These are phyloP conservation scores for Stephania japonica DNA, from an alignment of 164 flowering plant species.

Conservation along the genomic window DNA sequence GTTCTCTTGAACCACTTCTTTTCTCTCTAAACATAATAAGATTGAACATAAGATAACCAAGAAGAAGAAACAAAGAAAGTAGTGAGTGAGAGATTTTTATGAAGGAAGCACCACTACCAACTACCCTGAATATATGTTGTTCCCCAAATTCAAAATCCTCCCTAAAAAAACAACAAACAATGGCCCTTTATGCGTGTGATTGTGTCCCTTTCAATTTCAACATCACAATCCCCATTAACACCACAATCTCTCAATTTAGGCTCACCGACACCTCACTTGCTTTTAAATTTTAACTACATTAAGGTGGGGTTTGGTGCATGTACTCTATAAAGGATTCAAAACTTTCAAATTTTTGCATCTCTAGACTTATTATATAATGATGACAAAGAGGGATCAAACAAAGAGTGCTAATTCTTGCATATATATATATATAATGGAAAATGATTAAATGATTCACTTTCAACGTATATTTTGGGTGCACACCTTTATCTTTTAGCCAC, in stretches of 20 bases:
- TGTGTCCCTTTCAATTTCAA: not conserved
- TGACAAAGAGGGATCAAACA: no score
- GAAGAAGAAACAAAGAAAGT: not conserved
- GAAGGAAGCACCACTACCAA: not conserved
- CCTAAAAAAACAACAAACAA: not conserved
- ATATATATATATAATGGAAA: no score
- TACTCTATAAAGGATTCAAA: no score
- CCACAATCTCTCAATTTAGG: not conserved
- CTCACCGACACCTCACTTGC: not conserved
- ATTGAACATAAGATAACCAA: not conserved
- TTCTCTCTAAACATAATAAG: not conserved
- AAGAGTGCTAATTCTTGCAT: no score
- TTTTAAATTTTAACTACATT: no score
- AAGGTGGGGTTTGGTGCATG: no score
- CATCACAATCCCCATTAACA: not conserved
- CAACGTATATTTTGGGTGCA: no score
- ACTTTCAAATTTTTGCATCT: no score
- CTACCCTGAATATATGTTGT: not conserved
- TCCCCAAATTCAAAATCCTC: not conserved
- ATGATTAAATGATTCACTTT: no score
- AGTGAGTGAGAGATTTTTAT: not conserved
- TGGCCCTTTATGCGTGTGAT: not conserved
- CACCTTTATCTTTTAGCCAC: no score
- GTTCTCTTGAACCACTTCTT: not conserved
- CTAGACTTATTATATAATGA: no score